These are phyloP conservation scores for Amanita pseudoporphyria DNA, from an alignment of 768 basidiomycete genomes.

Conservation along the genomic window DNA sequence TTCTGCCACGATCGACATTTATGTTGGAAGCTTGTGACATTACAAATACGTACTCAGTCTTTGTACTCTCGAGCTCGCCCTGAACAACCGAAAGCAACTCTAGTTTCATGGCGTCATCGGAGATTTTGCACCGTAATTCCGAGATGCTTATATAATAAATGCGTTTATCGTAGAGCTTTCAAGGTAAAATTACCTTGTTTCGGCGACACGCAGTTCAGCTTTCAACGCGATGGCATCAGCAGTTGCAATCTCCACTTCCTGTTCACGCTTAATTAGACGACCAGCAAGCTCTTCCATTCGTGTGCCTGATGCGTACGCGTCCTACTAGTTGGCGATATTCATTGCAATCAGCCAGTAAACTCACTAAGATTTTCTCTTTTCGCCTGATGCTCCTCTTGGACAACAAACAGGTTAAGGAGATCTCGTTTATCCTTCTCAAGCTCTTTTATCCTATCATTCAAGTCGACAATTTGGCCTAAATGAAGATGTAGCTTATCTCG, in stretches of 20 bases:
- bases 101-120: background rate
- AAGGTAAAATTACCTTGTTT: slow-evolving; percentile 11
- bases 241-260: slow-evolving; percentile 18
- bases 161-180: slow-evolving; percentile 8
- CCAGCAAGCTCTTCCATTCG: slow-evolving; percentile 17
- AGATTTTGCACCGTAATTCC: slow-evolving; percentile 1
- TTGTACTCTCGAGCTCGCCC: background rate
- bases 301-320: slow-evolving; percentile 11
- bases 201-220: slow-evolving; percentile 13
- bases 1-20: background rate
- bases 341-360: slow-evolving; percentile 5
- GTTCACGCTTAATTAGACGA: slow-evolving; percentile 19
- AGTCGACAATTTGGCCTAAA: slow-evolving; percentile 23
- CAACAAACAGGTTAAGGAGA: slow-evolving; percentile 13
- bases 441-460: slow-evolving; percentile 23
- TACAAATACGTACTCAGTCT: background rate
- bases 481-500: slow-evolving; percentile 28
- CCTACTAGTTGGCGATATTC: slow-evolving; percentile 7
- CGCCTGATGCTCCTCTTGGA: slow-evolving; percentile 3
- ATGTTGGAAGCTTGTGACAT: background rate
- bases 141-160: slow-evolving; percentile 6
- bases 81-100: background rate
- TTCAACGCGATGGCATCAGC: slow-evolving; percentile 16
- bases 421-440: slow-evolving; percentile 24
- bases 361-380: slow-evolving; percentile 12